Evolutionary conservation across 2,329 filamentous ascomycete species (phyloP).

Genomic region (Amauroascus verrucosus): DNA sequence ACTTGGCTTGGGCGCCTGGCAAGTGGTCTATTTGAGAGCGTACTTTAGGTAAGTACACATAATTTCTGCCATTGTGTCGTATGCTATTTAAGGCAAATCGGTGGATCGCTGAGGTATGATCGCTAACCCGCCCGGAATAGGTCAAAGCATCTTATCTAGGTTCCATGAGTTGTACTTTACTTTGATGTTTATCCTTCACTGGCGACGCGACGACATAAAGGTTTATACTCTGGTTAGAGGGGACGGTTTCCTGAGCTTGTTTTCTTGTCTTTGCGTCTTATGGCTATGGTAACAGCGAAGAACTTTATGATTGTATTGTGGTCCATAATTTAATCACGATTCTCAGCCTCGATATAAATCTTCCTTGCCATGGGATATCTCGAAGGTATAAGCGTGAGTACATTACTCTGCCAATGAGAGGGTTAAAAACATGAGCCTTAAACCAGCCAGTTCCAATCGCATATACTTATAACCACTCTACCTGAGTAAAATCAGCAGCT

Average conservation of each 20-base stretch:
- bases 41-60: constrained; percentile 66
- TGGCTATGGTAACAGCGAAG: not conserved
- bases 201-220: not conserved
- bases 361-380: not conserved
- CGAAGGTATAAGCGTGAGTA: too few species aligned
- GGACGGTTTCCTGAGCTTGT: constrained; percentile 1
- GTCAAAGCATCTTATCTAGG: constrained; percentile 59
- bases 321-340: constrained; percentile 2
- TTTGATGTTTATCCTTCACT: constrained; percentile 3
- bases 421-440: too few species aligned
- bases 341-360: not conserved
- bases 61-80: constrained; percentile 7
- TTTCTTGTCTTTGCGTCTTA: not conserved
- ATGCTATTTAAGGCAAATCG: too few species aligned
- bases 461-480: too few species aligned
- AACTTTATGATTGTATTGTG: not conserved
- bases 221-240: constrained; percentile 1
- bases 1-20: constrained; percentile 82
- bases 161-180: not conserved
- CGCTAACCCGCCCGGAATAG: constrained; percentile 26
- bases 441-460: too few species aligned
- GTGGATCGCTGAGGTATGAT: constrained; percentile 2
- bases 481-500: too few species aligned
- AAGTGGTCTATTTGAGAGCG: constrained; percentile 92
- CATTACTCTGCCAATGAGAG: too few species aligned